Percentiles rank a stretch among this genome's conserved stretches.
These are phyloP conservation scores for Mortierella sp. DNA, from an alignment of 371 early-diverging fungal species.

Conservation along the genomic window DNA sequence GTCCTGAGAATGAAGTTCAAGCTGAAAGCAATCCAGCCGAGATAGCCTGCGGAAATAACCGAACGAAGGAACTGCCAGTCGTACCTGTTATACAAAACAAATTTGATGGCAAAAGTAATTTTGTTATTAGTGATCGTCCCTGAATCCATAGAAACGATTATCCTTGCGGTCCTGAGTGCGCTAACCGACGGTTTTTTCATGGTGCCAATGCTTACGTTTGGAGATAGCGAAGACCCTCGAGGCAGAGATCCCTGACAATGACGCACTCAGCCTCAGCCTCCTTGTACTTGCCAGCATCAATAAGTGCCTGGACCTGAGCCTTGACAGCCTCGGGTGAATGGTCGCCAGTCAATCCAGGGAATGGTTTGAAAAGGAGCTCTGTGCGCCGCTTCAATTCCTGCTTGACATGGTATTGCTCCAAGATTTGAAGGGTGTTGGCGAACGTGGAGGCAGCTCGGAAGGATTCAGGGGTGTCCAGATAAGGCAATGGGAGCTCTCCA, in stretches of 20 bases:
- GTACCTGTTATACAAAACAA: constrained; percentile 62
- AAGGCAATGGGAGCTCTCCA: constrained; percentile 87
- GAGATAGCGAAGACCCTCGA: constrained; percentile 93
- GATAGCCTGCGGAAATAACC: constrained; percentile 89
- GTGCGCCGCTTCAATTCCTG: constrained; percentile 80
- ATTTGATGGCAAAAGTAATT: neutral
- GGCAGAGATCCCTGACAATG: constrained; percentile 70
- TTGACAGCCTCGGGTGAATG: constrained; percentile 68
- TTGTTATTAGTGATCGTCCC: neutral
- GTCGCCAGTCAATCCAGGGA: constrained; percentile 65
- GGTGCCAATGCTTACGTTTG: constrained; percentile 74
- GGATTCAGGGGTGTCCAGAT: constrained; percentile 75
- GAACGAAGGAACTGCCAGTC: constrained; percentile 95
- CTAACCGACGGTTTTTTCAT: neutral
- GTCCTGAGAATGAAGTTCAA: constrained; percentile 76
- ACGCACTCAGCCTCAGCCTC: constrained; percentile 76
- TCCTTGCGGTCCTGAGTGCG: neutral
- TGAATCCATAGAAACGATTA: neutral
- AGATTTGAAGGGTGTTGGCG: constrained; percentile 88
- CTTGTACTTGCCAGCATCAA: constrained; percentile 69
- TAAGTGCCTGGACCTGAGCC: constrained; percentile 70
- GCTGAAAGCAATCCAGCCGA: constrained; percentile 93
- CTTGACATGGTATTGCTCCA: constrained; percentile 89
- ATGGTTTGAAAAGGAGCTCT: constrained; percentile 87
- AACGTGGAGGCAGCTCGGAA: constrained; percentile 82